These are phyloP conservation scores for Pyricularia sp. DNA, from an alignment of 2,329 filamentous ascomycete species.

Conservation along the genomic window DNA sequence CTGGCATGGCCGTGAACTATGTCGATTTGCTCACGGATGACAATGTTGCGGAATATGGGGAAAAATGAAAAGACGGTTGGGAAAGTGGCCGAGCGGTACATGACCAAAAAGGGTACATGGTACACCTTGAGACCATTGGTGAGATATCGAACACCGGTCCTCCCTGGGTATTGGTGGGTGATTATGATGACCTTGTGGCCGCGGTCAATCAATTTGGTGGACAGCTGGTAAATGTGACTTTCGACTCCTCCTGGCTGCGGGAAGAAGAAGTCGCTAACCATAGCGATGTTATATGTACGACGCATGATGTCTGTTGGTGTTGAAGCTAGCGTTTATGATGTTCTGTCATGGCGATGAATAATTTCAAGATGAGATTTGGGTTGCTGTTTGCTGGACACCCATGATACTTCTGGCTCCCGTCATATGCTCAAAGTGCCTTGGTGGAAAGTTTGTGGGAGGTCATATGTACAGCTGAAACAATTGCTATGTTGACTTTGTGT, in stretches of 20 bases:
- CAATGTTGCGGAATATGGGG: constrained; percentile 90
- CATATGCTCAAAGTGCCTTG: neutral
- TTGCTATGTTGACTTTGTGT: neutral
- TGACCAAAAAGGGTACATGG: constrained; percentile 89
- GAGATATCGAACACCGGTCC: constrained; percentile 84
- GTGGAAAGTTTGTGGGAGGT: neutral
- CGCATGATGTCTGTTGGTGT: constrained; percentile 14
- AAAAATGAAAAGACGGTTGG: constrained; percentile 98
- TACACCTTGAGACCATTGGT: constrained; percentile 98
- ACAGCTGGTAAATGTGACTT: constrained; percentile 96
- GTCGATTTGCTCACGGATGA: constrained; percentile 86
- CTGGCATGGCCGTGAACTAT: constrained; percentile 98
- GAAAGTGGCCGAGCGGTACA: constrained; percentile 87
- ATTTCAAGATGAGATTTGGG: neutral
- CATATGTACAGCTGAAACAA: neutral
- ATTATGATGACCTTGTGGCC: constrained; percentile 98
- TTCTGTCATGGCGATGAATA: neutral
- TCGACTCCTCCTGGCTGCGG: constrained; percentile 93
- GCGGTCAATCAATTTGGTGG: constrained; percentile 89
- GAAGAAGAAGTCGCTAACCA: constrained; percentile 99
- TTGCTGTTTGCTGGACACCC: neutral
- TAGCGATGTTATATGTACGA: constrained; percentile 57
- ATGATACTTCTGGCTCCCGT: neutral
- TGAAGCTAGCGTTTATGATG: neutral
- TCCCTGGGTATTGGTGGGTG: constrained; percentile 84